Percentiles rank a stretch among this genome's conserved stretches.
Conservation (phyloP, 306 rosid species). For the Dryas octopetala region DNA sequence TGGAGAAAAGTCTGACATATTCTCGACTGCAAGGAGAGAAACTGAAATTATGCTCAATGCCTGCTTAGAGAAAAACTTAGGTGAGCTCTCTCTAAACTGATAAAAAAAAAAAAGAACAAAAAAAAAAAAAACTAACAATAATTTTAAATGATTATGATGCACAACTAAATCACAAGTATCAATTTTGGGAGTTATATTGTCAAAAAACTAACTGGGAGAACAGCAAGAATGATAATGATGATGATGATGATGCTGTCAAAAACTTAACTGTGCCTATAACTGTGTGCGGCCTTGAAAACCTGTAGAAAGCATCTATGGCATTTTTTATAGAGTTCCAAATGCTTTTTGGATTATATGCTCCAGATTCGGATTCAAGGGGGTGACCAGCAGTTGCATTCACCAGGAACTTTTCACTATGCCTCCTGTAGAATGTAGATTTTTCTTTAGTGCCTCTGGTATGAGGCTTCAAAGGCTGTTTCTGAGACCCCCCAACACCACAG, state of each 20-base stretch:
- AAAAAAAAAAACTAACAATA: conserved; percentile 9
- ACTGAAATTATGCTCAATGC: conserved; percentile 94
- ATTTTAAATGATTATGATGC: conserved; percentile 2
- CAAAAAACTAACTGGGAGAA: conserved; percentile 7
- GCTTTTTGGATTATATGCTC: conserved; percentile 45
- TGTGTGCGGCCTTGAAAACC: conserved; percentile 97
- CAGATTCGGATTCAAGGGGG: conserved; percentile 70
- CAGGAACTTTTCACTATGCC: conserved; percentile 26
- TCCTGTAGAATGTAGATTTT: conserved; percentile 26
- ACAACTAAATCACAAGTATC: not conserved
- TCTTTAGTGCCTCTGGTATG: conserved; percentile 30
- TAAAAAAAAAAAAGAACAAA: not conserved
- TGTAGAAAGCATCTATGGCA: conserved; percentile 70
- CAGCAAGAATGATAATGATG: not conserved
- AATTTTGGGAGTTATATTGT: not conserved
- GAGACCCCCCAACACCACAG: conserved; percentile 34
- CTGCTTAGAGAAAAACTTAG: conserved; percentile 42
- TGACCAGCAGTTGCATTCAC: conserved; percentile 66
- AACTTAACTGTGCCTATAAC: conserved; percentile 94
- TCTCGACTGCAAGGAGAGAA: conserved; percentile 81
- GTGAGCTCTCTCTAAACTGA: conserved; percentile 24
- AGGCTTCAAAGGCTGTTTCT: conserved; percentile 22
- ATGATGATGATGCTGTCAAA: conserved; percentile 9
- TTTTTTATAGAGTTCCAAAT: conserved; percentile 36
- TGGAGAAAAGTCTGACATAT: conserved; percentile 73